phyloP scores from a whole-genome alignment of 306 rosid species.

The Inga leiocalycina region DNA sequence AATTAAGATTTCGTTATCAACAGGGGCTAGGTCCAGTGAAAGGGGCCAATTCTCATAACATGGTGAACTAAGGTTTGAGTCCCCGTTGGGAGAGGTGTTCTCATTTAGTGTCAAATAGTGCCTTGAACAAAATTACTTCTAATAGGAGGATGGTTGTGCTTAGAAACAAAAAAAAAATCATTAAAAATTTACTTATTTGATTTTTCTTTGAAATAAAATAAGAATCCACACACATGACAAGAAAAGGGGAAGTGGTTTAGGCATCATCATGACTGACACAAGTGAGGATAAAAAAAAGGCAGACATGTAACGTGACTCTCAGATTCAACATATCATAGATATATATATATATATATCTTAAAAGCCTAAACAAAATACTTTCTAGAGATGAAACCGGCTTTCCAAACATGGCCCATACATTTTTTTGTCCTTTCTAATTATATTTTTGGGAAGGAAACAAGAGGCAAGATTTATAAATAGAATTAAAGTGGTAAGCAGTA shows the following conservation, averaged over 20 bases:
- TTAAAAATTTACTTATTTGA: too few relatives aligned
- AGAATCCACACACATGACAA: slow-evolving; percentile 35
- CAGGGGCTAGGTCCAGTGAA: too few relatives aligned
- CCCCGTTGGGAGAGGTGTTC: too few relatives aligned
- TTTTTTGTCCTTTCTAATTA: not conserved
- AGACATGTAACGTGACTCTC: slow-evolving; percentile 38
- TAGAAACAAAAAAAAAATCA: too few relatives aligned
- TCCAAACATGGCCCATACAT: not conserved
- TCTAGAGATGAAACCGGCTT: not conserved
- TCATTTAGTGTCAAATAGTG: too few relatives aligned
- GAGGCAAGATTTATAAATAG: not conserved
- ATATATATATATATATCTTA: too few relatives aligned
- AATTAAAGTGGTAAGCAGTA: not conserved
- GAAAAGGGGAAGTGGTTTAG: slow-evolving; percentile 24
- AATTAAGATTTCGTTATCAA: too few relatives aligned
- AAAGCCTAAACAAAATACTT: not conserved
- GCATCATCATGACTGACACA: slow-evolving; percentile 38
- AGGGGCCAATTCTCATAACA: too few relatives aligned
- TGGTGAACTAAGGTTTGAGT: too few relatives aligned
- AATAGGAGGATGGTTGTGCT: too few relatives aligned
- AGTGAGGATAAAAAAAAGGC: slow-evolving; percentile 17
- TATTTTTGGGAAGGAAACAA: not conserved
- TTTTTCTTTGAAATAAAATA: not conserved
- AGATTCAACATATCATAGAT: not conserved
- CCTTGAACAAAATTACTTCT: too few relatives aligned